Conservation (phyloP, 345 rosid species). For the Rhodamnia rubescens region DNA sequence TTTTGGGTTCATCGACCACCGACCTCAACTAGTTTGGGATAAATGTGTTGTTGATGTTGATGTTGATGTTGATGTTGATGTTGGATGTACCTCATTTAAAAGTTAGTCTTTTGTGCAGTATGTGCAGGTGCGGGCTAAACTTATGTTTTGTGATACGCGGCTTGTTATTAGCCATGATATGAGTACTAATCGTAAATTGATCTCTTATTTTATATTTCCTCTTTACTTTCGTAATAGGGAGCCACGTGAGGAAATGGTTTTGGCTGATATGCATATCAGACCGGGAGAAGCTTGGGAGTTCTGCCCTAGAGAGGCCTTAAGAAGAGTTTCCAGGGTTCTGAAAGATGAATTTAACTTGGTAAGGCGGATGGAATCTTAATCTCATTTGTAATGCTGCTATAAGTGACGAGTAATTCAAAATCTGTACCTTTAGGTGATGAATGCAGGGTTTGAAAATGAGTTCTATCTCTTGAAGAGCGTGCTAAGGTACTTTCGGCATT, state of each 20-base stretch:
- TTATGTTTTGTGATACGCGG: background rate
- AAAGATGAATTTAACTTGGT: slow-evolving; percentile 88
- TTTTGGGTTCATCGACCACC: too few species aligned
- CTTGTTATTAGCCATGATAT: background rate
- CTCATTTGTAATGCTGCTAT: background rate
- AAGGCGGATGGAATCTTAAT: background rate
- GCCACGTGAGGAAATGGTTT: slow-evolving; percentile 74
- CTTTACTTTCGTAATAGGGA: slow-evolving; percentile 30
- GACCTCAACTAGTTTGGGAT: too few species aligned
- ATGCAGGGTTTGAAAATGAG: slow-evolving; percentile 98
- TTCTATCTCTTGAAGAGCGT: slow-evolving; percentile 69
- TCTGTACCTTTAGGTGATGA: slow-evolving; percentile 44
- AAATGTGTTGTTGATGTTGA: too few species aligned
- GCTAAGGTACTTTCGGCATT: slow-evolving; percentile 24
- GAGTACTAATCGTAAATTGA: background rate
- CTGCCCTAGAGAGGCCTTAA: slow-evolving; percentile 84
- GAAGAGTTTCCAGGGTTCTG: slow-evolving; percentile 53
- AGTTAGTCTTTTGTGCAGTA: background rate
- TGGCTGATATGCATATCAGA: slow-evolving; percentile 80
- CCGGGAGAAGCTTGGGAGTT: slow-evolving; percentile 94
- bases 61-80: too few species aligned
- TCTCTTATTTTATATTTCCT: background rate
- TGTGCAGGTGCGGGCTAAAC: background rate
- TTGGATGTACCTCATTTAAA: too few species aligned
- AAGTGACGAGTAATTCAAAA: background rate